Percentiles rank a stretch among this genome's conserved stretches.
These are phyloP conservation scores for Dothistroma septosporum DNA, from an alignment of 2,329 filamentous ascomycete genomes.

Conservation along the genomic window DNA sequence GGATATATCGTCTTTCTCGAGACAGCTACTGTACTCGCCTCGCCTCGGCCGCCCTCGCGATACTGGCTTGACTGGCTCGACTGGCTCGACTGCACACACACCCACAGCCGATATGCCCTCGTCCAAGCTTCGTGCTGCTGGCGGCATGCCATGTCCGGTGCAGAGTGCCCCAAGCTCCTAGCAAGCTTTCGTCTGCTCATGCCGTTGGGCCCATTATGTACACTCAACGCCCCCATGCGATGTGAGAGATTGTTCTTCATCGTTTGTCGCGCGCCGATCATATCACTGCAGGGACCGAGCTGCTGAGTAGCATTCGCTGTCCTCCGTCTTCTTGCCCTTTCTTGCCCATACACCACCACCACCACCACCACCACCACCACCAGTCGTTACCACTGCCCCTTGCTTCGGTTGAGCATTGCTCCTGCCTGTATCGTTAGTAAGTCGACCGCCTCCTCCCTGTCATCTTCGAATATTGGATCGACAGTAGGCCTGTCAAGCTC, in stretches of 20 bases:
- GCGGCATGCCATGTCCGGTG: background rate
- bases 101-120: background rate
- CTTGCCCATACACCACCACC: background rate
- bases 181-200: background rate
- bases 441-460: background rate
- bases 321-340: background rate
- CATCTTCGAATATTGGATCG: background rate
- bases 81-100: too few relatives aligned
- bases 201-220: constrained; percentile 1
- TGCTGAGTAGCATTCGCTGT: background rate
- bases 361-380: background rate
- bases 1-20: background rate
- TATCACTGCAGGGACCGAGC: background rate
- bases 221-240: background rate
- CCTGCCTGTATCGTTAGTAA: constrained; percentile 4
- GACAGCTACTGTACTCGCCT: background rate
- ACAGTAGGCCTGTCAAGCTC: background rate
- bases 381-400: constrained; percentile 7
- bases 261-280: background rate
- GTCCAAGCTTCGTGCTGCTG: background rate
- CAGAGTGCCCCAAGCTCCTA: constrained; percentile 6
- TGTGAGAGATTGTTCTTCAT: background rate
- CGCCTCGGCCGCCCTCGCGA: too few relatives aligned
- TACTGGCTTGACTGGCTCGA: too few relatives aligned
- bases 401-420: background rate